Conservation (phyloP, 305 asterid genomes). For the Plantago lanceolata region DNA sequence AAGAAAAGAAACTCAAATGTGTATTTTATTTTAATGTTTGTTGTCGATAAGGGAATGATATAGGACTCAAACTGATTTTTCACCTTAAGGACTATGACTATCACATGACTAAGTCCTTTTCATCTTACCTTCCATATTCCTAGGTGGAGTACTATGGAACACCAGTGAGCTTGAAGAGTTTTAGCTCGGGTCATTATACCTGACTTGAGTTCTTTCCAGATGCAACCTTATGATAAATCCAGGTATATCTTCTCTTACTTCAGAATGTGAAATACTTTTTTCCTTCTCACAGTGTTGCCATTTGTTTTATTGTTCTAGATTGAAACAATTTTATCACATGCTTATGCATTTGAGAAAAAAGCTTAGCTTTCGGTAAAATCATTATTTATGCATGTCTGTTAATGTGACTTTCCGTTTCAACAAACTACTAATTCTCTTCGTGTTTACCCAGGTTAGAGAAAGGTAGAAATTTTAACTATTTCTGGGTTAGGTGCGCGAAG, state of each 20-base stretch:
- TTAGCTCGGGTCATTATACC: slow-evolving; percentile 95
- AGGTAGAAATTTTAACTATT: slow-evolving; percentile 79
- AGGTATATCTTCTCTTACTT: slow-evolving; percentile 34
- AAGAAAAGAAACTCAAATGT: no score
- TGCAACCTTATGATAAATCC: slow-evolving; percentile 95
- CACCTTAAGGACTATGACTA: no score
- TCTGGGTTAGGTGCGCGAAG: slow-evolving; percentile 74
- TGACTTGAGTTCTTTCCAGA: slow-evolving; percentile 74
- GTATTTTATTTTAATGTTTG: no score
- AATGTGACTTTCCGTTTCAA: slow-evolving; percentile 7
- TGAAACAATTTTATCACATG: not conserved
- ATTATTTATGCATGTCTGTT: slow-evolving; percentile 5
- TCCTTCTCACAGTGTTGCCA: no score
- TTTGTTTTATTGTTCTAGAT: not conserved
- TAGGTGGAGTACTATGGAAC: slow-evolving; percentile 90
- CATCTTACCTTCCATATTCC: slow-evolving; percentile 8
- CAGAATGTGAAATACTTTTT: no score
- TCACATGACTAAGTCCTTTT: not conserved
- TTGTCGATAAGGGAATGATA: no score
- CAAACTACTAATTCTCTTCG: slow-evolving; percentile 9
- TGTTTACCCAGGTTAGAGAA: slow-evolving; percentile 66
- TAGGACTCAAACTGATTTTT: no score
- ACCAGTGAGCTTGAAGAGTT: slow-evolving; percentile 78
- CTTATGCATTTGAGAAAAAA: not conserved
- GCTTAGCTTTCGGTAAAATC: slow-evolving; percentile 44